These are phyloP conservation scores for Trametes cinnabarina DNA, from an alignment of 768 basidiomycete species.

Conservation along the genomic window DNA sequence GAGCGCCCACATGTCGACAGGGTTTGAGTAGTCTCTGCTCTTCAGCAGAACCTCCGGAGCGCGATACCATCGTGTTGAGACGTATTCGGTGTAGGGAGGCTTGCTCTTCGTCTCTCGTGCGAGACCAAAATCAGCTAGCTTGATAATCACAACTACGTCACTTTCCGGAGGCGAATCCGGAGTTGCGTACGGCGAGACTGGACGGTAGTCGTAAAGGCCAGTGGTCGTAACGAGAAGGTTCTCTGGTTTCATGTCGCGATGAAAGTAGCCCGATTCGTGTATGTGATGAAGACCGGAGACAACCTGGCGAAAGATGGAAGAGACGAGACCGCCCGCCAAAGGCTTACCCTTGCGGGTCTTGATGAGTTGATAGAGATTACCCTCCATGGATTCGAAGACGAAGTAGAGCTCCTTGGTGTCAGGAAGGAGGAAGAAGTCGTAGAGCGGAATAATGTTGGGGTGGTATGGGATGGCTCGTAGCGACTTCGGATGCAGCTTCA, in stretches of 20 bases:
- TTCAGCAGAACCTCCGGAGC: constrained; percentile 94
- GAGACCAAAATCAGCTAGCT: constrained; percentile 97
- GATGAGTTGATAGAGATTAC: constrained; percentile 98
- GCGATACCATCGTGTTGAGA: constrained; percentile 99
- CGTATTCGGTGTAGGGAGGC: constrained; percentile 98
- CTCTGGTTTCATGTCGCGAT: constrained; percentile 99
- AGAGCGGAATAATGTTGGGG: constrained; percentile 96
- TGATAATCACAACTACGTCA: constrained; percentile 96
- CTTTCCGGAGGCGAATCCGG: constrained; percentile 71
- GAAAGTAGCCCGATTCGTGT: constrained; percentile 91
- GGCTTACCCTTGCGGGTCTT: constrained; percentile 93
- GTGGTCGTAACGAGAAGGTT: constrained; percentile 98
- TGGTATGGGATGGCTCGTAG: constrained; percentile 92
- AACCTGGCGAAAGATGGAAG: constrained; percentile 92
- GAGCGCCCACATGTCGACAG: constrained; percentile 99
- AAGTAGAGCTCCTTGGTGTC: constrained; percentile 96
- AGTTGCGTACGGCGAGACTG: constrained; percentile 67
- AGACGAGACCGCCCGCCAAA: constrained; percentile 94
- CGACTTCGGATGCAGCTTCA: constrained; percentile 53
- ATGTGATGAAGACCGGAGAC: constrained; percentile 90
- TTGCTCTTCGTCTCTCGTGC: constrained; percentile 83
- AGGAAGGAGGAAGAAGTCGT: constrained; percentile 98
- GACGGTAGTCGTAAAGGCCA: constrained; percentile 87
- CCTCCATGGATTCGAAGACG: constrained; percentile 99
- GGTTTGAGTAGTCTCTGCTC: constrained; percentile 90